phyloP scores from a whole-genome alignment of 352 stramenopile genomes.

The Phytophthora lateralis region DNA sequence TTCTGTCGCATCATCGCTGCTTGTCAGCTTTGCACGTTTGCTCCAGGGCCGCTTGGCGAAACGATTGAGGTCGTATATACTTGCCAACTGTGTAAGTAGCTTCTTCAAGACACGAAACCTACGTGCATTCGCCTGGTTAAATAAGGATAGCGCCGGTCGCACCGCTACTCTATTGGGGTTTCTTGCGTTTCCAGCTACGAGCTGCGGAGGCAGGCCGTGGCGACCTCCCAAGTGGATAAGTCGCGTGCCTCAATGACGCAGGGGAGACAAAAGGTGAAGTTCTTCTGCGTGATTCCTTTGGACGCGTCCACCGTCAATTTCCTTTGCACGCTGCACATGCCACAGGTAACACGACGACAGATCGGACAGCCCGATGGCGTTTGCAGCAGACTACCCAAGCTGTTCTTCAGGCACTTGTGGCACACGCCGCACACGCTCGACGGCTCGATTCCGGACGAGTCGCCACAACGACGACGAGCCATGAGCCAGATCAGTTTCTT shows the following conservation, averaged over 20 bases:
- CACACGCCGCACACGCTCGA: conserved; percentile 34
- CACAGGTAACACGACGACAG: conserved; percentile 36
- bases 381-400: conserved; percentile 25
- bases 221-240: conserved; percentile 50
- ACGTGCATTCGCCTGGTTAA: conserved; percentile 12
- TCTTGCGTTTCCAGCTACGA: not conserved
- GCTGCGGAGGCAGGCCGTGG: conserved; percentile 31
- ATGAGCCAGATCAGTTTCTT: conserved; percentile 72
- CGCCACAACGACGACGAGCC: conserved; percentile 19
- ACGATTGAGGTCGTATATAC: not conserved
- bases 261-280: conserved; percentile 55
- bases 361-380: conserved; percentile 29
- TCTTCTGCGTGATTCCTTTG: conserved; percentile 45
- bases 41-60: conserved; percentile 15
- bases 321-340: conserved; percentile 55
- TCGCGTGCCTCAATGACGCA: conserved; percentile 56
- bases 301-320: conserved; percentile 39
- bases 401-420: conserved; percentile 32
- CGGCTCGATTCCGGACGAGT: conserved; percentile 18
- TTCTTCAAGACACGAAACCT: not conserved
- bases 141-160: conserved; percentile 9
- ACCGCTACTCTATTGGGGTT: conserved; percentile 14
- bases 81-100: too few species aligned
- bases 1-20: not conserved
- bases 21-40: not conserved